Conservation (phyloP, 306 rosid species). For the Hylodesmum podocarpum region DNA sequence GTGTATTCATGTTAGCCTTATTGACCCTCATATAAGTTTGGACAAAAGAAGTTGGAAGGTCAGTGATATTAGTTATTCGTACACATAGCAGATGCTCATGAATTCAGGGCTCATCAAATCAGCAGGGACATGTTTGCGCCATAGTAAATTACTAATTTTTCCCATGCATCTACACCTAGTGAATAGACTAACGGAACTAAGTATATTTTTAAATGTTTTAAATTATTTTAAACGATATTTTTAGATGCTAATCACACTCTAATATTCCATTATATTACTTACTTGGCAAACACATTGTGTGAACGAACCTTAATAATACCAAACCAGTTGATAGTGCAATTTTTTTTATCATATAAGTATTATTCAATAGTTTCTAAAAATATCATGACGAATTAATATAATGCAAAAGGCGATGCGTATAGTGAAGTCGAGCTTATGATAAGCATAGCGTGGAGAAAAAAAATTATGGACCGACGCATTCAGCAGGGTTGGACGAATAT, state of each 20-base stretch:
- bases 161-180: too few species aligned
- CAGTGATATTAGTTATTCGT: background rate
- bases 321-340: too few species aligned
- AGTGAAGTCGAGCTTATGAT: background rate
- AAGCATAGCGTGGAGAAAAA: background rate
- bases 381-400: background rate
- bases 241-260: too few species aligned
- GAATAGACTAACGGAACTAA: too few species aligned
- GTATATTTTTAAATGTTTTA: background rate
- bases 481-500: background rate
- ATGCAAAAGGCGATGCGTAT: background rate
- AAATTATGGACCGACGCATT: background rate
- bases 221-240: background rate
- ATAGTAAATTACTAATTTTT: background rate
- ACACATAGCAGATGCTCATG: background rate
- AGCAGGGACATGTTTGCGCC: background rate
- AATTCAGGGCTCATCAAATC: background rate
- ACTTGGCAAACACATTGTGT: too few species aligned
- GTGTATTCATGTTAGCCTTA: background rate
- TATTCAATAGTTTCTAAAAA: background rate
- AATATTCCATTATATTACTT: too few species aligned
- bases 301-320: too few species aligned
- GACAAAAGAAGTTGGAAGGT: constrained; percentile 5
- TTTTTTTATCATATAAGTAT: too few species aligned
- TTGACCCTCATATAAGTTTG: background rate